These are phyloP conservation scores for Discostella pseudostelligera DNA, from an alignment of 108 stramenopile species.

Conservation along the genomic window DNA sequence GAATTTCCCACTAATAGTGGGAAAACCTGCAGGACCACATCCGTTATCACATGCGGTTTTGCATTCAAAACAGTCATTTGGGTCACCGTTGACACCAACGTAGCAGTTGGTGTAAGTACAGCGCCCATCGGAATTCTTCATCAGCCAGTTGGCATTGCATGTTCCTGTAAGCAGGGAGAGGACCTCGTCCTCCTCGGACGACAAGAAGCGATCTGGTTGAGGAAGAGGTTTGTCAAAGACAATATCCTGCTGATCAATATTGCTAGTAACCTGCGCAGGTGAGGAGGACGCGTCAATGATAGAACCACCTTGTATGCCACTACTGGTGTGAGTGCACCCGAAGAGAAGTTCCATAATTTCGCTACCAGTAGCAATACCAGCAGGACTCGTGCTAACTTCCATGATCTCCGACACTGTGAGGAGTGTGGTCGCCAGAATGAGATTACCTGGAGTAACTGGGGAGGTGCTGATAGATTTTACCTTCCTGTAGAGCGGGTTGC, in stretches of 20 bases:
- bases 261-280: too few species aligned
- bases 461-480: constrained; percentile 1
- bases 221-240: too few species aligned
- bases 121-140: background rate
- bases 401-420: constrained; percentile 3
- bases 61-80: background rate
- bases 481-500: constrained; percentile 1
- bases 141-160: constrained; percentile 4
- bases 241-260: background rate
- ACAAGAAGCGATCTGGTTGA: too few species aligned
- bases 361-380: background rate
- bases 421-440: background rate
- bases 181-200: too few species aligned
- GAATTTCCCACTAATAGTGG: constrained; percentile 4
- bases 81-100: constrained; percentile 1
- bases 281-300: background rate
- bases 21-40: constrained; percentile 2
- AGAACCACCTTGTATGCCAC: too few species aligned
- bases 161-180: too few species aligned
- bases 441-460: background rate
- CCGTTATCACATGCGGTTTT: background rate
- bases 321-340: background rate
- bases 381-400: background rate
- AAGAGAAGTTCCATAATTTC: background rate
- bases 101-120: constrained; percentile 6